These are phyloP conservation scores for Auricularia sp. DNA, from an alignment of 768 basidiomycete genomes.

Conservation along the genomic window DNA sequence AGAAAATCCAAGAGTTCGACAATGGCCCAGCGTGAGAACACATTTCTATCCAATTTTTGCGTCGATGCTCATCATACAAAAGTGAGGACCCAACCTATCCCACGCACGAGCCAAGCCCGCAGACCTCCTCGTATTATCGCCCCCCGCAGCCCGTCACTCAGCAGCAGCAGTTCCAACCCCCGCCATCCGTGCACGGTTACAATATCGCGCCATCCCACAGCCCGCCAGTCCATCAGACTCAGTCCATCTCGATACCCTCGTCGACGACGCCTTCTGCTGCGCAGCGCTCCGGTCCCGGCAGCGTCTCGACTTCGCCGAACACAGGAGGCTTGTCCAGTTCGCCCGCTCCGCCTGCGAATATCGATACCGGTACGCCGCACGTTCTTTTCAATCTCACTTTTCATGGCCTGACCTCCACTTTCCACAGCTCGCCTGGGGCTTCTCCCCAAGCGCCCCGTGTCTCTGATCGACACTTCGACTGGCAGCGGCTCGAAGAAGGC, in stretches of 20 bases:
- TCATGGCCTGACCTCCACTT: background rate
- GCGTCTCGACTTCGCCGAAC: background rate
- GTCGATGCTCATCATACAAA: background rate
- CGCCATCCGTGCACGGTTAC: background rate
- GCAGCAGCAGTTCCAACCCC: background rate
- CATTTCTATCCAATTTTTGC: background rate
- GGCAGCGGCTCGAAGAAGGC: background rate
- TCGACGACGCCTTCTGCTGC: background rate
- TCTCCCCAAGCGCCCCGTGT: background rate
- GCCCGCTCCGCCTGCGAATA: background rate
- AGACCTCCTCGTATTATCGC: background rate
- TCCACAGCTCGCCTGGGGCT: background rate
- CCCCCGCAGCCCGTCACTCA: background rate
- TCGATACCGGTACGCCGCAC: background rate
- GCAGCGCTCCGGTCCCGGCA: background rate
- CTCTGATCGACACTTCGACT: background rate
- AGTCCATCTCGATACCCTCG: background rate
- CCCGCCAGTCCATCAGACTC: background rate
- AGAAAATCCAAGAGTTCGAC: conserved; percentile 77
- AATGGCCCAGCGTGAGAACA: conserved; percentile 18
- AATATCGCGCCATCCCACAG: background rate
- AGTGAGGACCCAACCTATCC: background rate
- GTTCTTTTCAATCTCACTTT: background rate
- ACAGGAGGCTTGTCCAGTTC: background rate
- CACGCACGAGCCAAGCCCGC: background rate